Conservation (phyloP, 768 basidiomycete species). For the Trametes meyenii region DNA sequence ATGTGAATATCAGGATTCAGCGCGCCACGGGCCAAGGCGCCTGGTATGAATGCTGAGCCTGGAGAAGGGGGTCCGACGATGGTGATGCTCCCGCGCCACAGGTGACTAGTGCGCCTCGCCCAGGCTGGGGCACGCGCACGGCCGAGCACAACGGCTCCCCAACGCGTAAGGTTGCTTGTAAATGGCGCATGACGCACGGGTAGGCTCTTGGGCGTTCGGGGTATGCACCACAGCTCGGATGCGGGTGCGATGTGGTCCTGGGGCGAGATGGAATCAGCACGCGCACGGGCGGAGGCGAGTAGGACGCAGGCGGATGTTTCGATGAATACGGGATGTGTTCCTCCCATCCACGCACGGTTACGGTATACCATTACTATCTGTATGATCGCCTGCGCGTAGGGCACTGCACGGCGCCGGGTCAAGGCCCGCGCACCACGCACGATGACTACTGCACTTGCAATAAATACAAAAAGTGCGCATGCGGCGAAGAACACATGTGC, state of each 20-base stretch:
- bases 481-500: not conserved
- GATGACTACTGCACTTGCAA: too few relatives aligned
- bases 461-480: too few relatives aligned
- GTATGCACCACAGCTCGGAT: not conserved
- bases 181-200: not conserved
- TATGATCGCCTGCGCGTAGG: too few relatives aligned
- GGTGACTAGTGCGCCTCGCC: too few relatives aligned
- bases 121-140: too few relatives aligned
- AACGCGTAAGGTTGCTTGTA: not conserved
- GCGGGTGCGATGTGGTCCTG: not conserved
- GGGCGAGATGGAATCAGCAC: not conserved
- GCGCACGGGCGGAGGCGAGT: not conserved
- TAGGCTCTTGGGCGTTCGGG: not conserved
- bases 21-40: not conserved
- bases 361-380: too few relatives aligned
- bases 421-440: too few relatives aligned
- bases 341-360: too few relatives aligned
- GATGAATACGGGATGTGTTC: not conserved
- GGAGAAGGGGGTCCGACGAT: too few relatives aligned
- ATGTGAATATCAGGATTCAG: not conserved
- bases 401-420: too few relatives aligned
- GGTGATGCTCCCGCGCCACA: conserved; percentile 1
- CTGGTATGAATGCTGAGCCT: not conserved
- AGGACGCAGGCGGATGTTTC: not conserved
- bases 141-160: not conserved